Evolutionary conservation across 495 filamentous ascomycete species (phyloP).

Genomic region (Recurvomyces mirabilis): DNA sequence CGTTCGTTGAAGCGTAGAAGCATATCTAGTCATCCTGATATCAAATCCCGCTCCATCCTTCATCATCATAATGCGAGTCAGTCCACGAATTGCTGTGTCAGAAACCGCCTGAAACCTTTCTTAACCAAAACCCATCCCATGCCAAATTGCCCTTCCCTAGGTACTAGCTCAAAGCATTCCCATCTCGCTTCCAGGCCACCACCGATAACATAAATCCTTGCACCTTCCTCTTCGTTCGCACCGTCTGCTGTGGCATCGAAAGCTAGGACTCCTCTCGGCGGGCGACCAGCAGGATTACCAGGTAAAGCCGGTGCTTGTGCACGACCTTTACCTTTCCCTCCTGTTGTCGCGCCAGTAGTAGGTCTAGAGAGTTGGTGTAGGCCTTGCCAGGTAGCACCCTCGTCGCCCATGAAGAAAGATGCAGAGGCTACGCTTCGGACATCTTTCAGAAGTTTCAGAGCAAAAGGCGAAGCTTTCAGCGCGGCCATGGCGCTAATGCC

Average conservation of each 20-base stretch:
- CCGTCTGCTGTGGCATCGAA: constrained; percentile 49
- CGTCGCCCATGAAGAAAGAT: constrained; percentile 70
- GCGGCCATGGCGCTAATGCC: constrained; percentile 48
- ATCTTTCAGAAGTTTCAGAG: constrained; percentile 73
- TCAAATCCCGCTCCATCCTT: too few species aligned
- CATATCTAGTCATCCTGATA: too few species aligned
- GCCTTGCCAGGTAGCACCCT: constrained; percentile 31
- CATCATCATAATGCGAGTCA: too few species aligned
- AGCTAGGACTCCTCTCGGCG: constrained; percentile 61
- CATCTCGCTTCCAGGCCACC: constrained; percentile 69
- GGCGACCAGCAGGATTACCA: constrained; percentile 42
- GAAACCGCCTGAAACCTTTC: constrained; percentile 75
- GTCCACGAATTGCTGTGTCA: constrained; percentile 29
- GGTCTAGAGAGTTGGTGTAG: too few species aligned
- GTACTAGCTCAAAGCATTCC: constrained; percentile 66
- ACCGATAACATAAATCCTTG: constrained; percentile 47
- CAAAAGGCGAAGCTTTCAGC: constrained; percentile 61
- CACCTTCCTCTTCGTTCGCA: constrained; percentile 53
- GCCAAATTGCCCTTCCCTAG: constrained; percentile 51
- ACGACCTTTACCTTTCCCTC: constrained; percentile 7
- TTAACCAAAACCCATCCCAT: constrained; percentile 50
- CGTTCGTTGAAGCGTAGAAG: too few species aligned
- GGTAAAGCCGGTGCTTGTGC: constrained; percentile 20
- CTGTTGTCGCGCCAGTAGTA: too few species aligned
- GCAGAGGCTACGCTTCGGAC: constrained; percentile 65